Conservation (phyloP, 2,329 filamentous ascomycete species). For the Beauveria asiatica region DNA sequence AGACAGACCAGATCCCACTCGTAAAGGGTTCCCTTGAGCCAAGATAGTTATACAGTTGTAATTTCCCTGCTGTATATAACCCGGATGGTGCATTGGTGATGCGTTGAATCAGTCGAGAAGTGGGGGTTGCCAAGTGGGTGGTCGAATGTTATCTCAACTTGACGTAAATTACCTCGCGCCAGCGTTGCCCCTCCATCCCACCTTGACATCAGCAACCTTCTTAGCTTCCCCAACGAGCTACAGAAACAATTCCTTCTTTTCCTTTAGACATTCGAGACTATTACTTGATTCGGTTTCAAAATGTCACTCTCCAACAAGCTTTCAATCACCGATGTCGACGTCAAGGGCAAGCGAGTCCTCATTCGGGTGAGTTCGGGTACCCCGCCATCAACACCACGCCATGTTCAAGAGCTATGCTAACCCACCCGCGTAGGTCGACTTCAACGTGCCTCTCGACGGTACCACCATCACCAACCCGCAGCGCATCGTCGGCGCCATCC, state of each 20-base stretch:
- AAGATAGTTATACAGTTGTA: too few species aligned
- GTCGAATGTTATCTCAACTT: neutral
- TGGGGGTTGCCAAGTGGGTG: neutral
- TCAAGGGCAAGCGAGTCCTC: slow-evolving; percentile 96
- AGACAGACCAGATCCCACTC: too few species aligned
- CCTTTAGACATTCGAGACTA: neutral
- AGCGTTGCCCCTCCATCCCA: slow-evolving; percentile 10
- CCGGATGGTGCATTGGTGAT: too few species aligned
- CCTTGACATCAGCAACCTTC: neutral
- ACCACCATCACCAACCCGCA: slow-evolving; percentile 97
- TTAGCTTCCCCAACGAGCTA: neutral
- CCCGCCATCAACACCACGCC: slow-evolving; percentile 20
- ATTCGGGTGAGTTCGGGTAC: slow-evolving; percentile 66
- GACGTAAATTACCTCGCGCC: slow-evolving; percentile 8
- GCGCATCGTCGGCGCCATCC: slow-evolving; percentile 91
- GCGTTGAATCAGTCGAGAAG: neutral
- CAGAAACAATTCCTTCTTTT: neutral
- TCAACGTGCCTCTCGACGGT: slow-evolving; percentile 94
- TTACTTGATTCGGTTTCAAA: slow-evolving; percentile 23
- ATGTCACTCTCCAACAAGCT: slow-evolving; percentile 99
- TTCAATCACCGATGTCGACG: slow-evolving; percentile 88
- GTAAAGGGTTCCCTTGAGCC: too few species aligned
- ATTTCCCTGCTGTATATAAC: too few species aligned
- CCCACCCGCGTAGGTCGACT: slow-evolving; percentile 71
- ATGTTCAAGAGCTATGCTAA: neutral